Percentiles rank a stretch among this genome's conserved stretches.
phyloP scores from a whole-genome alignment of 1,284 basidiomycete species.

The Melampsora abietis-canadensis region DNA sequence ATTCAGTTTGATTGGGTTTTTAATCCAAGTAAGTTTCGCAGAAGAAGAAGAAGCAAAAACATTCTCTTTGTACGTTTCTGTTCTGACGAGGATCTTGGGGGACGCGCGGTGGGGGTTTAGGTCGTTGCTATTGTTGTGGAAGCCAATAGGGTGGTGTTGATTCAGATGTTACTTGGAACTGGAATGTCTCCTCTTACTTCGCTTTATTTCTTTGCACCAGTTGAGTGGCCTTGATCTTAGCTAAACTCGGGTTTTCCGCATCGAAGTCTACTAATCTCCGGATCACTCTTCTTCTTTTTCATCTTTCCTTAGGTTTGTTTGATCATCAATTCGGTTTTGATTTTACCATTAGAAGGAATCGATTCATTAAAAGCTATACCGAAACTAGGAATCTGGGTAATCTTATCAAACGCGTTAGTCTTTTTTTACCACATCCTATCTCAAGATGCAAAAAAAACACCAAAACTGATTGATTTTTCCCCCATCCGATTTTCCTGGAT shows the following conservation, averaged over 20 bases:
- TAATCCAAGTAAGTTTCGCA: not conserved
- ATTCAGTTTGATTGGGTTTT: not conserved
- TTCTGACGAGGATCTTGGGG: not conserved
- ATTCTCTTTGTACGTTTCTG: no score
- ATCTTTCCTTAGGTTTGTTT: not conserved
- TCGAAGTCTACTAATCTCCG: not conserved
- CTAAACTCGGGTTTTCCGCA: not conserved
- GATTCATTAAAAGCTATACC: not conserved
- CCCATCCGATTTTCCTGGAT: no score
- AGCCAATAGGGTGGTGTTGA: not conserved
- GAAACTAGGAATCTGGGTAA: not conserved
- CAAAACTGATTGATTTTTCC: no score
- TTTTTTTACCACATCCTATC: not conserved
- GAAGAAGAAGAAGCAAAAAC: no score
- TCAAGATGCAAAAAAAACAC: not conserved
- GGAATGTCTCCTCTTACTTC: not conserved
- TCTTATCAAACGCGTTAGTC: not conserved
- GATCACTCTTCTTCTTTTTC: not conserved
- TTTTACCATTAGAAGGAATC: not conserved
- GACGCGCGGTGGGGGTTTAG: not conserved
- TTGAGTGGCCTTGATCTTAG: not conserved
- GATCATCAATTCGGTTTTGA: not conserved
- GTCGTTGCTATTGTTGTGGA: not conserved
- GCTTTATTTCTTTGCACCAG: constrained; percentile 1
- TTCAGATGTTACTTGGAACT: not conserved